Evolutionary conservation across 1,284 basidiomycete genomes (phyloP), one percentile per base, ranked within the genome.

Genomic region (Rhodotorula glutinis): DNA sequence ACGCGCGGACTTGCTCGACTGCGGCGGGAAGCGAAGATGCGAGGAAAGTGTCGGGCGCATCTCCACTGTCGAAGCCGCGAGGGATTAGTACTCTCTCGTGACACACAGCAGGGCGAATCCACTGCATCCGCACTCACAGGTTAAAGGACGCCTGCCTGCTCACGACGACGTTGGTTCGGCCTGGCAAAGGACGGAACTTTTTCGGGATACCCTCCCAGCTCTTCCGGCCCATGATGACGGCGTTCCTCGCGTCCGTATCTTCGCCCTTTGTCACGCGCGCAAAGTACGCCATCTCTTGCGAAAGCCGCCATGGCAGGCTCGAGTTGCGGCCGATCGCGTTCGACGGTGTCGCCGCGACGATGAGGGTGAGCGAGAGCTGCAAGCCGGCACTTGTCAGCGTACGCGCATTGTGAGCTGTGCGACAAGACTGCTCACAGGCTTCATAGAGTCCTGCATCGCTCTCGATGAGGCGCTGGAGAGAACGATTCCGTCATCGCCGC

Each of bases 181-280:
- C 85, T 53, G 84, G 82, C 33, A 99, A 82, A 4, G 96, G 96
- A 69, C 90, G 85, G 80, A 90, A 92, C 78, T 87, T 90, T 11
- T 77, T 74, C n/a, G 96, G 95, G 67, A 99, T 98, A 77, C 91
- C 92, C 79, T 96, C 91, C 96, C 96, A 99, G 25, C 93, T 97
- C 76, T 92, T 94, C 57, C 94, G 83, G 10, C 96, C 96, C 96
- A 99, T 98, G 66, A 98, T 82, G 46, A 98, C 88, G 2, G 86
- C 87, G 79, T 98, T 98, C 65, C 79, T 83, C 66, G 68, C 38
- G 43, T 49, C 21, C 46, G 27, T 19, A n/a, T 30, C 49, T 52
- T 88, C 85, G 55, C 78, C 80, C 3, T 85, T 84, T 8, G 92
- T 94, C 65, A 87, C 87, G 55, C 84, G 83, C 25, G 89, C 88